Conservation (phyloP, 1,284 basidiomycete species). For the Farysia itapuensis region DNA sequence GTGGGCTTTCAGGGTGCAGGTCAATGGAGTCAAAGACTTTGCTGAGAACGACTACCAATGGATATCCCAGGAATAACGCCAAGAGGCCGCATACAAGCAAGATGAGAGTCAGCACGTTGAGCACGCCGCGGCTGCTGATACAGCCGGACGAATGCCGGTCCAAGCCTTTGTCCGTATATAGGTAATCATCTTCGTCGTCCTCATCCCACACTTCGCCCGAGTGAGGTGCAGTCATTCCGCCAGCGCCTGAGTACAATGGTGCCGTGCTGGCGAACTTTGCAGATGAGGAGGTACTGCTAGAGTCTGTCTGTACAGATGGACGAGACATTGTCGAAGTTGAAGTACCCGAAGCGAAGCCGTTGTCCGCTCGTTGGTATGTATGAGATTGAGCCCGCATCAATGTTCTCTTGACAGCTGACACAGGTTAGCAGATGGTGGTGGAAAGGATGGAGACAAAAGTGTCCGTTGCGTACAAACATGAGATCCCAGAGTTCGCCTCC, state of each 20-base stretch:
- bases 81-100: constrained; percentile 42
- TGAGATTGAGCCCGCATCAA: constrained; percentile 19
- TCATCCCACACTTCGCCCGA: constrained; percentile 3
- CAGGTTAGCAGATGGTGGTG: no score
- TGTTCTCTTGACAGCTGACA: no score
- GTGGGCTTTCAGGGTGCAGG: constrained; percentile 5
- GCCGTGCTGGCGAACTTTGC: constrained; percentile 26
- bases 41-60: constrained; percentile 41
- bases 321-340: constrained; percentile 13
- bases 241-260: constrained; percentile 7
- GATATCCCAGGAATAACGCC: constrained; percentile 56
- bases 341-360: constrained; percentile 11
- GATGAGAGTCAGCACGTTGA: constrained; percentile 51
- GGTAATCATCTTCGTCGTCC: constrained; percentile 33
- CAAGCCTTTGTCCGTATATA: constrained; percentile 20
- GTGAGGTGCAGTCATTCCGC: not conserved
- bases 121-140: constrained; percentile 38
- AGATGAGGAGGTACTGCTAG: constrained; percentile 23
- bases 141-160: constrained; percentile 16
- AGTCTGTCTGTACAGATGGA: constrained; percentile 23
- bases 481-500: no score
- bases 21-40: constrained; percentile 35
- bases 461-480: no score
- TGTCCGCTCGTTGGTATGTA: constrained; percentile 26
- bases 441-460: no score